A percentile compares a stretch with the other conserved stretches of the same genome.
Evolutionary conservation across 2,329 filamentous ascomycete species (phyloP).

Genomic region (Exophiala spinifera): DNA sequence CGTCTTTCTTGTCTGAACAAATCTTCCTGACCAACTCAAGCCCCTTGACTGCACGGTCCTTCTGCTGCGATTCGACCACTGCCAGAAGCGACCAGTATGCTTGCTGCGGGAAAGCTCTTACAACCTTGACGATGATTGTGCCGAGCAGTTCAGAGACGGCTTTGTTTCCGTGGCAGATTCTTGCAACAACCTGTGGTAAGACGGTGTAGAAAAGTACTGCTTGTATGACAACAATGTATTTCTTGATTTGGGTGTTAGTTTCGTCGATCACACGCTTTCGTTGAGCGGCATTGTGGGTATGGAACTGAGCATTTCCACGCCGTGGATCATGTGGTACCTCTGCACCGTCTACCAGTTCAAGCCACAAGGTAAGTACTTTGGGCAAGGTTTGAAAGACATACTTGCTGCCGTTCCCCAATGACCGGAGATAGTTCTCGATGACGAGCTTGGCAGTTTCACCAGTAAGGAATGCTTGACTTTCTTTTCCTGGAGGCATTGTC

Average conservation of each 20-base stretch:
- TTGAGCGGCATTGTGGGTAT: constrained; percentile 46
- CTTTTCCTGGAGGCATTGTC: constrained; percentile 69
- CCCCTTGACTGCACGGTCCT: constrained; percentile 62
- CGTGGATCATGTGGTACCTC: constrained; percentile 57
- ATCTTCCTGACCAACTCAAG: constrained; percentile 41
- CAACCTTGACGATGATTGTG: constrained; percentile 80
- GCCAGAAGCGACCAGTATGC: constrained; percentile 88
- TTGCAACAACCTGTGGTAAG: constrained; percentile 89
- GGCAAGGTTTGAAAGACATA: constrained; percentile 95
- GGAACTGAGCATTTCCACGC: constrained; percentile 48
- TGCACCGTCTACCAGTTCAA: constrained; percentile 79
- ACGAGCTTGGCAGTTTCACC: constrained; percentile 86
- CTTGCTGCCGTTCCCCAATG: constrained; percentile 83
- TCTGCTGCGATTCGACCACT: constrained; percentile 75
- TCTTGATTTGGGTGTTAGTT: constrained; percentile 72
- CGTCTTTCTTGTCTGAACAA: constrained; percentile 37
- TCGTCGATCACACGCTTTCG: constrained; percentile 64
- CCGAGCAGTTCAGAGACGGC: constrained; percentile 74
- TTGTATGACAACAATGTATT: constrained; percentile 62
- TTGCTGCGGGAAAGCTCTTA: constrained; percentile 82
- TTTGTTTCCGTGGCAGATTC: constrained; percentile 80
- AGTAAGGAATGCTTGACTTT: constrained; percentile 70
- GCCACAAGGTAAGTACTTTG: constrained; percentile 86
- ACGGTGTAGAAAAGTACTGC: constrained; percentile 55
- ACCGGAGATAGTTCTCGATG: constrained; percentile 88